A percentile compares a stretch with the other conserved stretches of the same genome.
These are phyloP conservation scores for Aspergillus sp. DNA, from an alignment of 2,329 filamentous ascomycete species.

Conservation along the genomic window DNA sequence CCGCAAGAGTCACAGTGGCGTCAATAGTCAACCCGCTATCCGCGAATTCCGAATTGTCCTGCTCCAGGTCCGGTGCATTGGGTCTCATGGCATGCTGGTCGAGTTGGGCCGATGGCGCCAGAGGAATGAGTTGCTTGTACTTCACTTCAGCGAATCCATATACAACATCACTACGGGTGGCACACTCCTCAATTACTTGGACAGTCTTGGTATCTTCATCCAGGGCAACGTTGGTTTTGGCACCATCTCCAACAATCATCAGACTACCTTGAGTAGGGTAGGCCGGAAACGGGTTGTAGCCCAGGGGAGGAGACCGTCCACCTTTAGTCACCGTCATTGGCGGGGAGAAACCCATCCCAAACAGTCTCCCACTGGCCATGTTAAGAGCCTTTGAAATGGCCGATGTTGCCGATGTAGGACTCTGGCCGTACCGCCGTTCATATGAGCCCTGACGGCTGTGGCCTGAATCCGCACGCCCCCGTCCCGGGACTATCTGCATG, in stretches of 20 bases:
- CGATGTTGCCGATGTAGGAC: conserved; percentile 72
- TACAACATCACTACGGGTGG: conserved; percentile 88
- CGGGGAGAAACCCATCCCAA: conserved; percentile 46
- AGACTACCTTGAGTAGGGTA: conserved; percentile 72
- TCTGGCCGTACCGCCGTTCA: conserved; percentile 68
- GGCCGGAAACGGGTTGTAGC: conserved; percentile 66
- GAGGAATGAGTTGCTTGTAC: conserved; percentile 90
- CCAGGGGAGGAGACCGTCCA: conserved; percentile 40
- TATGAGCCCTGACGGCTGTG: conserved; percentile 75
- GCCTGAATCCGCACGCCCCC: conserved; percentile 50
- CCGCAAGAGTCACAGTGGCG: conserved; percentile 77
- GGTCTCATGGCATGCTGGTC: conserved; percentile 22
- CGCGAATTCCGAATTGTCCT: conserved; percentile 46
- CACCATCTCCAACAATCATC: conserved; percentile 56
- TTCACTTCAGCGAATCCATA: conserved; percentile 98
- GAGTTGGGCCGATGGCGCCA: conserved; percentile 60
- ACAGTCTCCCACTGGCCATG: conserved; percentile 66
- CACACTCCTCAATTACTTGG: conserved; percentile 81
- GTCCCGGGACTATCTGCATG: conserved; percentile 65
- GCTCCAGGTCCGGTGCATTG: conserved; percentile 22
- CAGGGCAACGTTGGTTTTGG: conserved; percentile 52
- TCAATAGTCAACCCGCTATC: conserved; percentile 77
- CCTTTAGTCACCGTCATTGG: conserved; percentile 40
- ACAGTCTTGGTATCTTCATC: conserved; percentile 78
- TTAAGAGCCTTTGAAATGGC: conserved; percentile 93